phyloP scores from a whole-genome alignment of 768 basidiomycete genomes.

The Phaffia australis region DNA sequence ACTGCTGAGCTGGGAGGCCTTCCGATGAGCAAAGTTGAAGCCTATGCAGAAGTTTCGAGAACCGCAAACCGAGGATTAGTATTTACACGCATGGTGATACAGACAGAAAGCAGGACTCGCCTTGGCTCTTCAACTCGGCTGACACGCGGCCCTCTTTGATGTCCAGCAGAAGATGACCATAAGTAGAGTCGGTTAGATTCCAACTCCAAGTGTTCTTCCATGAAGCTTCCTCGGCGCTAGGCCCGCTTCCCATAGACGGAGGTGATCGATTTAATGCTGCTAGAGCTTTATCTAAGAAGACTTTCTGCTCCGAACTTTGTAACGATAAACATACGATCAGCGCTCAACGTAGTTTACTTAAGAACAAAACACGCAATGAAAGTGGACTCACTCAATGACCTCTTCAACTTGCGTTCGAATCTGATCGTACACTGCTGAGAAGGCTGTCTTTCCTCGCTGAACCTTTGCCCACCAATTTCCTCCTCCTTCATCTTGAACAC shows the following conservation, averaged over 20 bases:
- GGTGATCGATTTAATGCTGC: slow-evolving; percentile 58
- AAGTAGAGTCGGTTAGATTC: slow-evolving; percentile 65
- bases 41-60: slow-evolving; percentile 43
- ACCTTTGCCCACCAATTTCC: slow-evolving; percentile 65
- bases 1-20: slow-evolving; percentile 34
- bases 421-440: slow-evolving; percentile 88
- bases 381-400: slow-evolving; percentile 61
- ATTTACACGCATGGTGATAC: slow-evolving; percentile 6
- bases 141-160: slow-evolving; percentile 85
- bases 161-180: slow-evolving; percentile 75
- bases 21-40: slow-evolving; percentile 88
- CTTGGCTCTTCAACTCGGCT: slow-evolving; percentile 84
- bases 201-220: slow-evolving; percentile 70
- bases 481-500: slow-evolving; percentile 79
- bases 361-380: background rate
- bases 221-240: slow-evolving; percentile 68
- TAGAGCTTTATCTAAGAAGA: slow-evolving; percentile 78
- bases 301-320: slow-evolving; percentile 61
- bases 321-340: background rate
- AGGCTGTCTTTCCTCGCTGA: slow-evolving; percentile 60
- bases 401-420: slow-evolving; percentile 83
- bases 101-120: slow-evolving; percentile 41
- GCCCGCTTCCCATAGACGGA: slow-evolving; percentile 43
- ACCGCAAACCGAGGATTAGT: background rate
- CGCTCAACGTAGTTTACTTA: background rate